Conservation (phyloP, 169 alveolate genomes). For the Plasmodium reichenowi region DNA sequence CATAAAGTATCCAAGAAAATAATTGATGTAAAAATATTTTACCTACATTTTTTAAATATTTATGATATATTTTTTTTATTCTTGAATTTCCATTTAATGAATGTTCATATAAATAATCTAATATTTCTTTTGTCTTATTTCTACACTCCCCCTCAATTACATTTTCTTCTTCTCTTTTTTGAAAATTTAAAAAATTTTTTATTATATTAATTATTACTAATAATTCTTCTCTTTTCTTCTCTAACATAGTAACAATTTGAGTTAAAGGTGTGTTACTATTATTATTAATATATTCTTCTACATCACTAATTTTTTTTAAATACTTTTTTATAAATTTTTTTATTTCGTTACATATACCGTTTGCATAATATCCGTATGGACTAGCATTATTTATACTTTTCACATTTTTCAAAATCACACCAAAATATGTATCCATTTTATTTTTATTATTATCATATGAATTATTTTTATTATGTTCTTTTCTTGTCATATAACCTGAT, state of each 20-base stretch:
- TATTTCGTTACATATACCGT: slow-evolving; percentile 79
- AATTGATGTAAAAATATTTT: slow-evolving; percentile 76
- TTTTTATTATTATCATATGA: slow-evolving; percentile 22
- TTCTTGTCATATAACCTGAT: slow-evolving; percentile 19
- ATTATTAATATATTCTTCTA: slow-evolving; percentile 79
- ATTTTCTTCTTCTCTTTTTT: slow-evolving; percentile 64
- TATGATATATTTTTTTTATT: slow-evolving; percentile 49
- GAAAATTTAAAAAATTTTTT: slow-evolving; percentile 71
- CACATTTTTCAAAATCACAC: slow-evolving; percentile 64
- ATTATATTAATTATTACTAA: slow-evolving; percentile 65
- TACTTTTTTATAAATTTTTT: slow-evolving; percentile 79
- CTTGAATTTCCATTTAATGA: slow-evolving; percentile 68
- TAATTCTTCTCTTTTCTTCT: slow-evolving; percentile 79
- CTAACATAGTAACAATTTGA: slow-evolving; percentile 77
- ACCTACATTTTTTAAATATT: slow-evolving; percentile 65
- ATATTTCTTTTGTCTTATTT: slow-evolving; percentile 59
- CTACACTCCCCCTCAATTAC: slow-evolving; percentile 70
- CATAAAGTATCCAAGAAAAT: slow-evolving; percentile 81
- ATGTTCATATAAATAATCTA: slow-evolving; percentile 76
- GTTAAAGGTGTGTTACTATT: slow-evolving; percentile 80
- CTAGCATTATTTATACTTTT: slow-evolving; percentile 58
- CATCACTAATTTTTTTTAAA: slow-evolving; percentile 68
- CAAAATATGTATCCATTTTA: slow-evolving; percentile 74
- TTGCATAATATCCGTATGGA: slow-evolving; percentile 80
- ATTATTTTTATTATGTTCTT: slow-evolving; percentile 18